These are phyloP conservation scores for Cystofilobasidium ferigula DNA, from an alignment of 768 basidiomycete species.

Conservation along the genomic window DNA sequence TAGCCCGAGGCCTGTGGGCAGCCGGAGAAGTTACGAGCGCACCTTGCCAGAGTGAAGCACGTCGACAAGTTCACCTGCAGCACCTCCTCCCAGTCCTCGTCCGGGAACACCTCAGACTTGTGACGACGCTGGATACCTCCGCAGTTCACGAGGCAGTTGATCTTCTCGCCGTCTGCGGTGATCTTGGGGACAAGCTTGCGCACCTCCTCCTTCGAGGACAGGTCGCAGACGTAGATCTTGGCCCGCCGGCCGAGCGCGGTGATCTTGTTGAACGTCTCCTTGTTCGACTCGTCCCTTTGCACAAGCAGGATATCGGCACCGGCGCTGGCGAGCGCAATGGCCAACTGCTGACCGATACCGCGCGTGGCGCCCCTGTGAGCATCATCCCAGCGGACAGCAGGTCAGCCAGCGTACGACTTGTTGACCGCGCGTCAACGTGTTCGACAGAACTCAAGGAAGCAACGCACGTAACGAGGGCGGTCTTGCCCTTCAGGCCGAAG, in stretches of 20 bases:
- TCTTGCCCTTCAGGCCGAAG: conserved; percentile 57
- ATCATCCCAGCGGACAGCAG: too few species aligned
- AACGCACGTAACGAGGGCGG: conserved; percentile 57
- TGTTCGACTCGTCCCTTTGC: conserved; percentile 34
- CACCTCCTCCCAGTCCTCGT: conserved; percentile 64
- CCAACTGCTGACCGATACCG: conserved; percentile 39
- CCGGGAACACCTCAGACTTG: conserved; percentile 54
- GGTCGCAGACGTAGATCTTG: conserved; percentile 50
- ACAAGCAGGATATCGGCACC: conserved; percentile 40
- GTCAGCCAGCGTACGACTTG: too few species aligned
- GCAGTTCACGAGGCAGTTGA: conserved; percentile 61
- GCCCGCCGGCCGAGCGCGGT: conserved; percentile 35
- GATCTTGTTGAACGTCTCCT: conserved; percentile 37
- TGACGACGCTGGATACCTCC: conserved; percentile 48
- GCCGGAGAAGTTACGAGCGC: conserved; percentile 45
- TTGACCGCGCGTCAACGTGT: too few species aligned
- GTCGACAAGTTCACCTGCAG: conserved; percentile 80
- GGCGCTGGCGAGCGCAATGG: conserved; percentile 40
- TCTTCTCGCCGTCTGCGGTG: conserved; percentile 41
- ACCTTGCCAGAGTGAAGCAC: conserved; percentile 71
- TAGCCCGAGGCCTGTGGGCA: background rate
- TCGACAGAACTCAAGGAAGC: too few species aligned
- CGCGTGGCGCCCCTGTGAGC: conserved; percentile 33
- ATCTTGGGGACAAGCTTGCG: conserved; percentile 45
- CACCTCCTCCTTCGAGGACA: conserved; percentile 45